These are phyloP conservation scores for Colletotrichum simmondsii DNA, from an alignment of 2,329 filamentous ascomycete species.

Conservation along the genomic window DNA sequence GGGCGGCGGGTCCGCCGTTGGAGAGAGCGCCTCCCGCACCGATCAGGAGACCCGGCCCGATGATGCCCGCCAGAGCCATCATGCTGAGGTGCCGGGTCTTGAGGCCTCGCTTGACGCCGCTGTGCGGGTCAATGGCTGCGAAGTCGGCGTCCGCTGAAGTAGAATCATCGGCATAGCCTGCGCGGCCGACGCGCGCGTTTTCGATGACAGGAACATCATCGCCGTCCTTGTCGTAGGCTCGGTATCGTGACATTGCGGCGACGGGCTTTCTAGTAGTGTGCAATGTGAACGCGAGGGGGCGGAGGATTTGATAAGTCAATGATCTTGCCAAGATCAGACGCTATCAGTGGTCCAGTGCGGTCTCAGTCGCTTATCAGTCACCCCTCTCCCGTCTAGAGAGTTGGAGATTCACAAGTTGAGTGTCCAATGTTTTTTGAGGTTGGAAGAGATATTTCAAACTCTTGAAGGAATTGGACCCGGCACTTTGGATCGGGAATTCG, in stretches of 20 bases:
- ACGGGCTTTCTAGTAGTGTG: not conserved
- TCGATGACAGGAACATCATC: constrained; percentile 22
- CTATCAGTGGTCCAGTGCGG: not conserved
- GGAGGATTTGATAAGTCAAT: not conserved
- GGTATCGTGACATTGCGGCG: constrained; percentile 17
- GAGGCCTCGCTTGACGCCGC: constrained; percentile 75
- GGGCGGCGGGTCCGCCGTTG: constrained; percentile 75
- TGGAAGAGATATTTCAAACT: not conserved
- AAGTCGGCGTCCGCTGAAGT: constrained; percentile 55
- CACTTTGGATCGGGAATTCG: not conserved
- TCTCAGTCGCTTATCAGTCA: not conserved
- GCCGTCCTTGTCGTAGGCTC: constrained; percentile 27
- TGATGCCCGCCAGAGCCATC: constrained; percentile 72
- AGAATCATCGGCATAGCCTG: not conserved
- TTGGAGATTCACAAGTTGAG: not conserved
- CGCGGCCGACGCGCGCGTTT: constrained; percentile 2
- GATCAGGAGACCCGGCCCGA: constrained; percentile 77
- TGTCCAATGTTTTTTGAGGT: not conserved
- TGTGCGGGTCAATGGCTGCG: constrained; percentile 65
- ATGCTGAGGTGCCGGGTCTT: constrained; percentile 76
- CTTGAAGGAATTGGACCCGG: not conserved
- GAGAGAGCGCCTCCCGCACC: constrained; percentile 76
- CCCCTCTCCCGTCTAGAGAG: not conserved
- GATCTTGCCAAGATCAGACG: not conserved
- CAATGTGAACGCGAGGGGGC: not conserved